Base-by-base conservation (phyloP, 2,329 filamentous ascomycete species). In the Monosporascus sp. region DNA sequence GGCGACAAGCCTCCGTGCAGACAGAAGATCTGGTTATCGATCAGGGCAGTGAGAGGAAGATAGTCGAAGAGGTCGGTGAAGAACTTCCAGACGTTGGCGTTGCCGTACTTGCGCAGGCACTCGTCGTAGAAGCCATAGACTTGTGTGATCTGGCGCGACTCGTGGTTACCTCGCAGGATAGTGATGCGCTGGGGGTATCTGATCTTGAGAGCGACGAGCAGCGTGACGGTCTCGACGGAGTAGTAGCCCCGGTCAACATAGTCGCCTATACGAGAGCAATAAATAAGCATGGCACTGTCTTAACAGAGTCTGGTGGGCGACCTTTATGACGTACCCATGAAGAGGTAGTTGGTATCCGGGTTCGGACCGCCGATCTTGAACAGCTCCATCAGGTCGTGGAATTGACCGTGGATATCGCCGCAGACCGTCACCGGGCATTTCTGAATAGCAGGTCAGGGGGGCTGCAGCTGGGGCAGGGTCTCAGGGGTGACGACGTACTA, bases 121-220 rank as follows among this genome's bases (percentile, higher is more conserved):
- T 99, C 94, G 72, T 97, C 94, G 78, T 99, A 99, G 78, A 99
- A 99, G 58, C 94, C 94, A 72, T 99, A 99, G 55, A 99, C 94
- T 74, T 97, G 93, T 46, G 94, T 99, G 72, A 99, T 99, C 76
- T 99, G 94, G 65, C 94, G 88, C 60, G 92, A 97, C 77, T 99
- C 94, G 82, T 99, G 94, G 76, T 99, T 99, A 69, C 94, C 94
- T 70, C 94, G 92, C 63, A 99, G 88, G 70, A 99, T 95, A 65
- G 94, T 97, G 76, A 99, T 97, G 75, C 94, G 90, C 74, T 93
- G 87, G 57, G 94, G 94, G 75, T 97, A 97, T 78, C 94, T 88
- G 70, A 97, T 96, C 81, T 97, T 99, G 71, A 97, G 86, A 60
- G 90, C 91, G 66, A 97, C 91, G 65, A 99, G 87, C 54, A 99